Base-by-base conservation (phyloP, 75 land plant genomes). In the Selaginella tamariscina region DNA sequence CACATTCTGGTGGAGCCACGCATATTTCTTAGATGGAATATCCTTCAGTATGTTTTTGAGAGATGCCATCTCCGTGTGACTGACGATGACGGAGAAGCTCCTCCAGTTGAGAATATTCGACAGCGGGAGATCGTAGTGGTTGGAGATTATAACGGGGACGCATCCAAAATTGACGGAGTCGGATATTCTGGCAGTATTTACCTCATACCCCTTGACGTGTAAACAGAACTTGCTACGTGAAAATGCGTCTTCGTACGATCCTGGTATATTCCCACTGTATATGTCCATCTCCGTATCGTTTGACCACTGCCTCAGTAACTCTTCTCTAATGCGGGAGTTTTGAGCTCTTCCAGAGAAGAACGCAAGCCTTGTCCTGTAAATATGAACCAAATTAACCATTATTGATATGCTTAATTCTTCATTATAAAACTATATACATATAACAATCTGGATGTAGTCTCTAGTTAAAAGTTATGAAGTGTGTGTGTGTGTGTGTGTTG, bases 111-210 rank as follows among this genome's bases (percentile, higher is more conserved):
- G 54, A 26, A 80, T 73, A 56, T 82, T 76, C 9, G 75, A 74
- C 59, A 82, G 79, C 26, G 84, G 84, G 33, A 82, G 79, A 32
- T 82, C 84, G 23, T 82, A 82, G 28, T 79, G 66, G 33, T 82
- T 66, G 32, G 84, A 79, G 54, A 82, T 39, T n/a, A 82, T 80
- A 49, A 82, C 84, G 32, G 84, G 84, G 59, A 82, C 68, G 55
- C 84, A 82, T 13, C 84, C 84, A 67, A 70, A 80, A 55, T 82
- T 78, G 21, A 82, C 68, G 27, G 84, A 82, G 70, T 82, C 84
- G 33, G 73, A 56, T 39, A 82, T 68, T 69, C 84, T 62, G n/a
- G 84, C 84, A 21, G 84, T 82, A 63, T 82, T 82, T 33, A 82
- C 84, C 33, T 82, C 82, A 30, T 82, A 82, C 21, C 84, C 84